A percentile compares a stretch with the other conserved stretches of the same genome.
Evolutionary conservation across 345 rosid genomes (phyloP).

Genomic region (Syzygium grande): DNA sequence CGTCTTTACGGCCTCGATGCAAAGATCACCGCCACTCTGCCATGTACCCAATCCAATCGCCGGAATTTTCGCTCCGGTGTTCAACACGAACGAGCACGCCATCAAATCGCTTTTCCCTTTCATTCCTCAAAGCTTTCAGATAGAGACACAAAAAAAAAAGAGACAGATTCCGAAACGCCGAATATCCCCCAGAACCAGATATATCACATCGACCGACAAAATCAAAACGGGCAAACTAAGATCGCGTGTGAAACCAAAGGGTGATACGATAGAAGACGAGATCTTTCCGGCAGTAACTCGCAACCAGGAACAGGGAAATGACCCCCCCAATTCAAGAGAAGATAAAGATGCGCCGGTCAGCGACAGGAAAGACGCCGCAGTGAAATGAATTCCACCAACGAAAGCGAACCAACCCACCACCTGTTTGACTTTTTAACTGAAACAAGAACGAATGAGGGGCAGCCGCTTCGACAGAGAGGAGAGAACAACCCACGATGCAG

Average conservation of each 20-base stretch:
- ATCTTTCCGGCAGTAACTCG: not conserved
- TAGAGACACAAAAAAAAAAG: not conserved
- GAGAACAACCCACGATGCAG: not conserved
- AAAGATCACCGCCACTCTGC: constrained; percentile 58
- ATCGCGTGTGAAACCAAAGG: not conserved
- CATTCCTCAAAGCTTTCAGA: constrained; percentile 14
- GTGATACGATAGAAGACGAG: not conserved
- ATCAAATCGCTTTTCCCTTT: constrained; percentile 28
- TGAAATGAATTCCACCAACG: not conserved
- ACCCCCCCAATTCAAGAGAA: not conserved
- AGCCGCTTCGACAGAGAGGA: not conserved
- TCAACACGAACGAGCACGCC: constrained; percentile 35
- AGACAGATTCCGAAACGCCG: not conserved
- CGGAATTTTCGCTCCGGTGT: constrained; percentile 53
- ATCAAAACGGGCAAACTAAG: not conserved
- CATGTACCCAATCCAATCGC: constrained; percentile 60
- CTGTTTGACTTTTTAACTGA: not conserved
- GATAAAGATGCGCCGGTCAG: not conserved
- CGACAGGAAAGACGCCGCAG: not conserved
- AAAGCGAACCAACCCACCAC: not conserved
- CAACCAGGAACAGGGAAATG: not conserved
- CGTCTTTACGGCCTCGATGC: constrained; percentile 44
- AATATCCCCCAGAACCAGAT: not conserved
- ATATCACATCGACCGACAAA: not conserved
- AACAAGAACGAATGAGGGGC: not conserved